Base-by-base conservation (phyloP, 805 yeast genomes). In the Kuraishia borneana region DNA sequence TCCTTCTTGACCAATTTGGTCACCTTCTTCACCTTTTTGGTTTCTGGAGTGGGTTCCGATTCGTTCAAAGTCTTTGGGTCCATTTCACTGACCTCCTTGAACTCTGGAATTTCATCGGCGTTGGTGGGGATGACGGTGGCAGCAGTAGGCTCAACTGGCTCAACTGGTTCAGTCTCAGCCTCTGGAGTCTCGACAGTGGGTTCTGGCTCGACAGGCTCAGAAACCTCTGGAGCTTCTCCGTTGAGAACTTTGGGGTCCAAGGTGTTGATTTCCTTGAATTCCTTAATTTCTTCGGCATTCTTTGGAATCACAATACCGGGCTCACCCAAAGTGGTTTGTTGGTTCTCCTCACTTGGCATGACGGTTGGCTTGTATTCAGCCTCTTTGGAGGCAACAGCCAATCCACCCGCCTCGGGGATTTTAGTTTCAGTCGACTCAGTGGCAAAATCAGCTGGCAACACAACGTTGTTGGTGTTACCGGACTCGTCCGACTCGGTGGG, bases 251-350 rank as follows among this genome's bases (percentile, higher is more conserved):
- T 61, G 20, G 79, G 73, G 45, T 74, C 73, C 21, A 72, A 80
- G 35, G 68, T 65, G 39, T 70, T 60, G 18, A 76, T 65, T 43
- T 74, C 69, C 31, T 58, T 55, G 48, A 85, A 80, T 32, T 76
- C 95, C 39, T 70, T 62, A 46, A 83, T 71, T n/a, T 73, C 66
- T 30, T 66, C 68, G 14, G 83, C 68, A 48, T 81, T 69, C 28
- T 60, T 47, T 32, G 89, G 89, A 43, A 81, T 52, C 26, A 62
- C 69, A 39, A 82, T 66, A 31, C 95, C 95, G 20, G 92, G 85
- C 48, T 81, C 88, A 33, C 84, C 82, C 25, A 63, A 42, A 36
- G 68, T 45, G 6, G 66, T 53, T 38, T 60, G 58, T 33, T 65
- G 65, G 18, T 61, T 65, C 41, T 66, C 72, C 13, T 45, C 23